phyloP scores from a whole-genome alignment of 371 early-diverging fungal genomes.

The Mortierella sp. region DNA sequence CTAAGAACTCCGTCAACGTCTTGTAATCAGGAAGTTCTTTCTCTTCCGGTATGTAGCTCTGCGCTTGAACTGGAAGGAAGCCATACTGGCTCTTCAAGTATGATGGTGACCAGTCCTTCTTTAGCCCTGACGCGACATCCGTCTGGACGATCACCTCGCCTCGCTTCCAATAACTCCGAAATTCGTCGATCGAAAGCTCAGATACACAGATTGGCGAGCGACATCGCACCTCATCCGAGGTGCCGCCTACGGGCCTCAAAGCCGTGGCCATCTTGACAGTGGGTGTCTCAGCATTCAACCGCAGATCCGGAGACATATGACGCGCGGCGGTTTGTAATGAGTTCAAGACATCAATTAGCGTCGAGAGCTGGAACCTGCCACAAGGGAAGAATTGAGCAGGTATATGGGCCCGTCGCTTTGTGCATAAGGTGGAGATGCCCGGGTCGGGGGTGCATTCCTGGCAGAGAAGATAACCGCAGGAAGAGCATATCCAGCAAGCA shows the following conservation, averaged over 20 bases:
- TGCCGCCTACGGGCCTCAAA: slow-evolving; percentile 5
- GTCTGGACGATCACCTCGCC: no score
- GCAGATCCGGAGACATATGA: not conserved
- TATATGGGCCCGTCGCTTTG: slow-evolving; percentile 30
- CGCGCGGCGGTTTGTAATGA: slow-evolving; percentile 1
- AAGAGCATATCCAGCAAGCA: slow-evolving; percentile 62
- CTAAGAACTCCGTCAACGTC: not conserved
- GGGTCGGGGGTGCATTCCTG: slow-evolving; percentile 57
- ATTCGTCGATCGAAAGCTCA: no score
- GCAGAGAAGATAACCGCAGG: slow-evolving; percentile 71
- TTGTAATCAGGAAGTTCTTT: no score
- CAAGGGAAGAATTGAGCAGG: slow-evolving; percentile 56
- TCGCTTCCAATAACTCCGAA: no score
- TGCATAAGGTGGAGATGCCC: slow-evolving; percentile 10
- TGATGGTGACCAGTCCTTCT: no score
- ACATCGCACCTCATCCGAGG: not conserved
- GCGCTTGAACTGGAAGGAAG: no score
- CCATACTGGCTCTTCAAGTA: no score
- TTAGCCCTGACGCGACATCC: no score
- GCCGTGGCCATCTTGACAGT: not conserved
- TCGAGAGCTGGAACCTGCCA: slow-evolving; percentile 16
- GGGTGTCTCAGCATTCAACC: not conserved
- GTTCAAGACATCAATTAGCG: slow-evolving; percentile 22
- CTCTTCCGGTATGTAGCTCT: no score
- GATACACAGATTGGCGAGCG: no score